These are phyloP conservation scores for Thielaviopsis punctulata DNA, from an alignment of 2,329 filamentous ascomycete genomes.

Conservation along the genomic window DNA sequence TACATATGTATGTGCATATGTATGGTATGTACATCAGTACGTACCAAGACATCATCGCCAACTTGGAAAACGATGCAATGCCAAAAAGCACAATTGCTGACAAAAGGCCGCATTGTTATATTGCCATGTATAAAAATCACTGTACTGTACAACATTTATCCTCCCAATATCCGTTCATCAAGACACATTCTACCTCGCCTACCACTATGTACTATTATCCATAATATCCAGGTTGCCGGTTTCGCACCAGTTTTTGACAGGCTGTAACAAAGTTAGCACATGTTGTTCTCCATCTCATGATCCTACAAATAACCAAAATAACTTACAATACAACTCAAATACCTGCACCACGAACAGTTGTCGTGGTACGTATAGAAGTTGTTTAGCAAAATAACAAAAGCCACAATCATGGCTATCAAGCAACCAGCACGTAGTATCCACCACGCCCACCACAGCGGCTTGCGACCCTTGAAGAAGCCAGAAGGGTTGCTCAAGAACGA, in stretches of 20 bases:
- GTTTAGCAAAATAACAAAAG: conserved; percentile 71
- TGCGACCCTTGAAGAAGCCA: conserved; percentile 81
- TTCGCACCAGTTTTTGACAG: conserved; percentile 52
- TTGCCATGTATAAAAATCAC: background rate
- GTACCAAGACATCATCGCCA: no score
- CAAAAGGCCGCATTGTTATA: background rate
- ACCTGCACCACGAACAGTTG: conserved; percentile 84
- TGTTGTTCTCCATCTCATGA: no score
- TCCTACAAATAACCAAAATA: background rate
- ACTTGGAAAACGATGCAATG: background rate
- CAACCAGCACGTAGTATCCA: conserved; percentile 72
- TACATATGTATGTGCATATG: background rate
- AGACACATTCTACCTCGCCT: background rate
- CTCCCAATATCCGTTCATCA: background rate
- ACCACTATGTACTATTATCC: no score
- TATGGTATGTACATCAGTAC: no score
- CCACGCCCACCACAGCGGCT: conserved; percentile 94
- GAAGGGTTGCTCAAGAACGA: conserved; percentile 46
- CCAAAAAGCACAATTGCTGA: background rate
- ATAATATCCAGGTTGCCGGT: conserved; percentile 20
- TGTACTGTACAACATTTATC: background rate
- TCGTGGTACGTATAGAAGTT: conserved; percentile 76
- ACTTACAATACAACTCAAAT: conserved; percentile 81
- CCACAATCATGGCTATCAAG: conserved; percentile 63
- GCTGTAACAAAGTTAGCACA: conserved; percentile 24